Conservation (phyloP, 371 early-diverging fungal genomes). For the Phascolomyces articulosus region DNA sequence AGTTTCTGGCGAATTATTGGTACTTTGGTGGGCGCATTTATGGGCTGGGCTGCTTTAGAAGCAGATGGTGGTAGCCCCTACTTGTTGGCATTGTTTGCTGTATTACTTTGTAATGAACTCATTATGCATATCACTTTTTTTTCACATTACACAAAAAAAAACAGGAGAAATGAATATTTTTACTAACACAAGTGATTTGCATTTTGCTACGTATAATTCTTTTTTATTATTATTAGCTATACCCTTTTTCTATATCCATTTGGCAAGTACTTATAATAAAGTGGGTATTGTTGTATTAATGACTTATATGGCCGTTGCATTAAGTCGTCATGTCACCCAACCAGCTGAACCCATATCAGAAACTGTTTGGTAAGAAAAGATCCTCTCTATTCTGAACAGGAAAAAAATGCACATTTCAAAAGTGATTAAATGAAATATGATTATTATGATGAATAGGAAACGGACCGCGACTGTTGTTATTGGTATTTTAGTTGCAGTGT, state of each 20-base stretch:
- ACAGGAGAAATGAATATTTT: not conserved
- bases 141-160: no score
- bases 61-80: constrained; percentile 54
- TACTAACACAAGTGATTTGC: no score
- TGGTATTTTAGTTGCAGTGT: constrained; percentile 56
- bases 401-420: no score
- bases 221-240: constrained; percentile 37
- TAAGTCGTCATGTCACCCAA: constrained; percentile 36
- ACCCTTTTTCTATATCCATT: constrained; percentile 47
- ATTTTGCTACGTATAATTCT: not conserved
- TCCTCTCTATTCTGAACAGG: no score
- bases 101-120: constrained; percentile 57
- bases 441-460: constrained; percentile 44
- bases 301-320: constrained; percentile 46
- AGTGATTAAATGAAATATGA: no score
- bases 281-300: constrained; percentile 48
- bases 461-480: constrained; percentile 56
- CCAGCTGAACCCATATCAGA: constrained; percentile 36
- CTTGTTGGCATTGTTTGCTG: constrained; percentile 54
- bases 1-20: constrained; percentile 61
- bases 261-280: constrained; percentile 48
- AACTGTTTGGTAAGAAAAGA: constrained; percentile 44
- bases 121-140: no score
- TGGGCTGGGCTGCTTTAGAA: constrained; percentile 55
- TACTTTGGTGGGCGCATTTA: constrained; percentile 52